Evolutionary conservation across 129 eudicot genomes (phyloP).

Genomic region (Solidago caesia): DNA sequence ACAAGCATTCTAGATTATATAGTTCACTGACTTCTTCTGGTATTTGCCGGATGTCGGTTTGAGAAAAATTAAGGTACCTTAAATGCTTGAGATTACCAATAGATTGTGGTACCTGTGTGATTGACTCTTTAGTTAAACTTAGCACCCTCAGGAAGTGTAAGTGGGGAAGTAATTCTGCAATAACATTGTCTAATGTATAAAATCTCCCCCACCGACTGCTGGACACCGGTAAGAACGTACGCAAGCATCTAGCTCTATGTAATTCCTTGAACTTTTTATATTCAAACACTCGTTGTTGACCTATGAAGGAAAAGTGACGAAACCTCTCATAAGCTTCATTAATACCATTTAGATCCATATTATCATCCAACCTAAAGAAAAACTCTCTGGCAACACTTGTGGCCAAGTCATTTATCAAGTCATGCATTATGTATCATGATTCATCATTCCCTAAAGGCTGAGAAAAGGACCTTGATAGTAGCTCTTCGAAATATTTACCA

Average conservation of each 20-base stretch:
- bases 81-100: not conserved
- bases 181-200: too few species aligned
- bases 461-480: not conserved
- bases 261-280: too few species aligned
- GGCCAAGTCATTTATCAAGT: slow-evolving; percentile 6
- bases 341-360: not conserved
- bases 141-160: too few species aligned
- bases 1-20: not conserved
- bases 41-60: not conserved
- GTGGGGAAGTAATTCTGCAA: not conserved
- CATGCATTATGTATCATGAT: not conserved
- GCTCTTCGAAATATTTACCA: not conserved
- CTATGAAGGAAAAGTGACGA: too few species aligned
- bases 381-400: not conserved
- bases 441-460: not conserved
- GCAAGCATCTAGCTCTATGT: too few species aligned
- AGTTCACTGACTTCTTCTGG: not conserved
- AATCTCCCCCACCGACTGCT: too few species aligned
- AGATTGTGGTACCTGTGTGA: too few species aligned
- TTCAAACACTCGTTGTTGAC: too few species aligned
- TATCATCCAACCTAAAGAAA: not conserved
- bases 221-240: too few species aligned
- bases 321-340: not conserved
- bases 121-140: too few species aligned
- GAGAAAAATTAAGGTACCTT: not conserved